Percentiles rank a stretch among this genome's conserved stretches.
Conservation (phyloP, 495 filamentous ascomycete species). For the Aspergillus affinis region DNA sequence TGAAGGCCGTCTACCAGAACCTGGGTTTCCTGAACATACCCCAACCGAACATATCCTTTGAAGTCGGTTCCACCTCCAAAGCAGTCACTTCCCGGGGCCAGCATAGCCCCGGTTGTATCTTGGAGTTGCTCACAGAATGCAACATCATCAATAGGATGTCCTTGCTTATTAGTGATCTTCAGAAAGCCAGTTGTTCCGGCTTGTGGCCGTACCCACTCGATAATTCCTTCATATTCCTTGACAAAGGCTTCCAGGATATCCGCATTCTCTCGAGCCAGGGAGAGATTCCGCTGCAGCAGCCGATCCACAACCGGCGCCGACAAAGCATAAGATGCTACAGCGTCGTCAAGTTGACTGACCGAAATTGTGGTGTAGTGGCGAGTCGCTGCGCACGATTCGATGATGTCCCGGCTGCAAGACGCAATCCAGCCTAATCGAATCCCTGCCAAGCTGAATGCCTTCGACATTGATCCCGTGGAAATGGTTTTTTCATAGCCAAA, state of each 20-base stretch:
- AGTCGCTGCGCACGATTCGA: slow-evolving; percentile 56
- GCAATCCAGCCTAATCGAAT: slow-evolving; percentile 78
- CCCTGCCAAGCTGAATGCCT: slow-evolving; percentile 76
- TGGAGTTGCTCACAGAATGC: slow-evolving; percentile 64
- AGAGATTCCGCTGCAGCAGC: slow-evolving; percentile 61
- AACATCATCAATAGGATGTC: slow-evolving; percentile 62
- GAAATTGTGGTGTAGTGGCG: slow-evolving; percentile 79
- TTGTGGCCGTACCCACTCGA: slow-evolving; percentile 65
- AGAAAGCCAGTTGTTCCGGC: slow-evolving; percentile 77
- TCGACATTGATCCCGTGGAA: slow-evolving; percentile 73
- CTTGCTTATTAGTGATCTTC: slow-evolving; percentile 53
- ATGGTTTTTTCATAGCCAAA: slow-evolving; percentile 66
- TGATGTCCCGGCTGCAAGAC: slow-evolving; percentile 54
- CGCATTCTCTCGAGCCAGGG: slow-evolving; percentile 64
- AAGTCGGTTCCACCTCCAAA: slow-evolving; percentile 68
- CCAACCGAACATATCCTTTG: slow-evolving; percentile 69
- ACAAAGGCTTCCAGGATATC: slow-evolving; percentile 61
- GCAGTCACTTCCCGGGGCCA: slow-evolving; percentile 66
- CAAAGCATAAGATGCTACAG: slow-evolving; percentile 68
- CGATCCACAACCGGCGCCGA: slow-evolving; percentile 52
- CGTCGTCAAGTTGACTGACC: slow-evolving; percentile 74
- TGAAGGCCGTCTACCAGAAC: slow-evolving; percentile 46
- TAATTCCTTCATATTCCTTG: slow-evolving; percentile 51
- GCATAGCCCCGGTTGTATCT: slow-evolving; percentile 64
- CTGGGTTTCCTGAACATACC: slow-evolving; percentile 51